Evolutionary conservation across 805 yeast genomes (phyloP), one percentile per base, ranked within the genome.

Genomic region (Priceomyces haplophilus): DNA sequence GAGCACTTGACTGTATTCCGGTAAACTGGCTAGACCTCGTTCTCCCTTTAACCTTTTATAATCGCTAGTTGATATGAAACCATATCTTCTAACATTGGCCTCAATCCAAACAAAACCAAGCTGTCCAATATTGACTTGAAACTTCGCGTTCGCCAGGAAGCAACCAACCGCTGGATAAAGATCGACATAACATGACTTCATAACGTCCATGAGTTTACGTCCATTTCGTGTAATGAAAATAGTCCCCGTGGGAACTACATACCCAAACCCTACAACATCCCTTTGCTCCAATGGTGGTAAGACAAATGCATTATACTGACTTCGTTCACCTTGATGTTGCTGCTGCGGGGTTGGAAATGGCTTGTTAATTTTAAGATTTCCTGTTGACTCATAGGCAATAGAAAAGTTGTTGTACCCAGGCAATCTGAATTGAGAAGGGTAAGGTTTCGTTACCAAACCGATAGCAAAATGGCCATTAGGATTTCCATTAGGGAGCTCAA

Each of bases 381-480:
- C 95, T 3, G 80, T 78, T 2, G 86, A 76, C 58, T 85, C 91
- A 55, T 85, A 80, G 2, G 85, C 85, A 38, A 86, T 71, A 0
- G 89, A 82, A 54, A 82, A 83, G 38, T 76, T 76, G 45, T 79
- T 74, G 58, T 80, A 76, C 1, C 95, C 95, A 0, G 95, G 95
- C 11, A 83, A 67, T 50, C 87, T 70, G 59, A 84, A 86, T 3
- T 54, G 33, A 45, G 76, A 71, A 2, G 95, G 93, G 53, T 83
- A 83, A 2, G 93, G 91, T 49, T 75, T 78, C 0, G 91, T 80
- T 7, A 79, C 76, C 20, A 85, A 65, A 0, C 95, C 93, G 37
- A 85, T 70, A 23, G 83, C 73, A 43, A 85, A 72, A 27, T 75
- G 75, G 1, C 82, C 73, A 42, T 75, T 76, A 2, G 69, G 56